Conservation (phyloP, 164 flowering plant genomes). For the Hamamelis virginiana region DNA sequence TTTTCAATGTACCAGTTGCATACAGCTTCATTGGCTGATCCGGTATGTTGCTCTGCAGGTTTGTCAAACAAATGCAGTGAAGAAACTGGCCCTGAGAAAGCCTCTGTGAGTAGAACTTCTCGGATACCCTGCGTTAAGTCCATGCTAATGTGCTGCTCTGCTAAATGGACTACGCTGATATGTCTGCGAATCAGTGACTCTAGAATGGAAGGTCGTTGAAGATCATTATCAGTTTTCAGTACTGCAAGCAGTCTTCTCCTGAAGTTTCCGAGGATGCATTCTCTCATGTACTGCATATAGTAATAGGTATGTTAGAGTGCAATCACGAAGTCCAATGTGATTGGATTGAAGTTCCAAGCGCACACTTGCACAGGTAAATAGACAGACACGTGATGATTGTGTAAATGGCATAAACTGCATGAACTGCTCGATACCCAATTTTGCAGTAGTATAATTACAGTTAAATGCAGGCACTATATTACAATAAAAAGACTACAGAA, state of each 20-base stretch:
- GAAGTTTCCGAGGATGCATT: slow-evolving; percentile 93
- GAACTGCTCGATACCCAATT: neutral
- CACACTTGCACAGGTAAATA: neutral
- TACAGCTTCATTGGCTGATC: slow-evolving; percentile 77
- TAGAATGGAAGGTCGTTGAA: slow-evolving; percentile 86
- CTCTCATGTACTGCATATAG: slow-evolving; percentile 92
- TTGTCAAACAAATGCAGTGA: slow-evolving; percentile 79
- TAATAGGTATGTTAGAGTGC: slow-evolving; percentile 3
- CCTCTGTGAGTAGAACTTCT: slow-evolving; percentile 79
- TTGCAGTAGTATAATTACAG: too few relatives aligned
- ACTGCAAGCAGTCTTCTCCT: slow-evolving; percentile 79
- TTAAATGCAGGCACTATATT: too few relatives aligned
- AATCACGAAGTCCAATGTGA: neutral
- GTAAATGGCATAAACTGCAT: neutral
- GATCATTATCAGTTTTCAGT: slow-evolving; percentile 86
- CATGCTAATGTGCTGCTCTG: slow-evolving; percentile 98
- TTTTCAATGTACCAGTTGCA: slow-evolving; percentile 97
- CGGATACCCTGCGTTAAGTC: slow-evolving; percentile 90
- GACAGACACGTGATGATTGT: neutral
- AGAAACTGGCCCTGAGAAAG: slow-evolving; percentile 88
- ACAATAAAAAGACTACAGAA: too few relatives aligned
- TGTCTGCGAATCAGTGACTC: slow-evolving; percentile 82
- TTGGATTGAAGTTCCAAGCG: neutral
- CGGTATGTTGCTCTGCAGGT: slow-evolving; percentile 63
- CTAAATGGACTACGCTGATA: slow-evolving; percentile 71